Evolutionary conservation across 805 yeast species (phyloP).

Genomic region (Blastobotrys americana): DNA sequence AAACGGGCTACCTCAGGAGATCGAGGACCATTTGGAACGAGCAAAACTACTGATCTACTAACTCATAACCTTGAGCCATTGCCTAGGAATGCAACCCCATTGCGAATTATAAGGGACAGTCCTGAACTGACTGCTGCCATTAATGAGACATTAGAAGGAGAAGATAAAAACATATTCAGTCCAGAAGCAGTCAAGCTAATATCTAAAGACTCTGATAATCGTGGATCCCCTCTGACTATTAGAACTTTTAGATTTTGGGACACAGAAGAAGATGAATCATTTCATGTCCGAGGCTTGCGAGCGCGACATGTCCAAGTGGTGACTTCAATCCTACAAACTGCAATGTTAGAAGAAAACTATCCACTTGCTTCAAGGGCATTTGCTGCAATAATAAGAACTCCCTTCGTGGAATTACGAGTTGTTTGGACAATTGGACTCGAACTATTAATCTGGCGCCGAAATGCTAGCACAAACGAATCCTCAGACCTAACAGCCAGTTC

Average conservation of each 20-base stretch:
- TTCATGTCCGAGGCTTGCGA: slow-evolving; percentile 7
- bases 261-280: slow-evolving; percentile 4
- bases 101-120: slow-evolving; percentile 10
- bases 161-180: slow-evolving; percentile 1
- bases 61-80: slow-evolving; percentile 14
- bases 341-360: slow-evolving; percentile 14
- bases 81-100: slow-evolving; percentile 14
- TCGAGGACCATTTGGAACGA: too few relatives aligned
- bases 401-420: slow-evolving; percentile 13
- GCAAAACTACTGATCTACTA: too few relatives aligned
- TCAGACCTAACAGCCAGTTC: slow-evolving; percentile 11
- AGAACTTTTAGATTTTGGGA: not conserved
- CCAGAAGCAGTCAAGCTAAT: slow-evolving; percentile 1
- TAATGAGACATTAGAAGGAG: slow-evolving; percentile 3
- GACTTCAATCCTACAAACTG: slow-evolving; percentile 12
- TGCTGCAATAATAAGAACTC: slow-evolving; percentile 14
- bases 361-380: slow-evolving; percentile 16
- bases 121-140: slow-evolving; percentile 2
- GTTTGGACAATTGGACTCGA: slow-evolving; percentile 21
- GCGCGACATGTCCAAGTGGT: slow-evolving; percentile 11
- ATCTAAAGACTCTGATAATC: not conserved
- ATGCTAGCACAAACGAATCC: slow-evolving; percentile 2
- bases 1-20: too few relatives aligned
- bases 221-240: not conserved
- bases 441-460: slow-evolving; percentile 18